Evolutionary conservation across 768 basidiomycete species (phyloP).

Genomic region (Collybia sp.): DNA sequence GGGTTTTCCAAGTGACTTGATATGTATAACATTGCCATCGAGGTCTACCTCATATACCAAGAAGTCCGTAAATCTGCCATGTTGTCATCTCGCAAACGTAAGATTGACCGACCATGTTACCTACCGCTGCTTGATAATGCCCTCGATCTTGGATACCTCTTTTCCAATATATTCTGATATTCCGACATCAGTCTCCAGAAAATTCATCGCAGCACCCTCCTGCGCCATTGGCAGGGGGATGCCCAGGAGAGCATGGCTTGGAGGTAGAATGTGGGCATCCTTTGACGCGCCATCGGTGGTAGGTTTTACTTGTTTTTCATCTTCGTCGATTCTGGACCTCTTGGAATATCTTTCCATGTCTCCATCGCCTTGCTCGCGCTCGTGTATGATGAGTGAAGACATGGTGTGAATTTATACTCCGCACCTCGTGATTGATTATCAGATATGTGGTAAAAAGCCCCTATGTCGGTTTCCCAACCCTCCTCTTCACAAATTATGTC

Average conservation of each 20-base stretch:
- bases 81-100: too few relatives aligned
- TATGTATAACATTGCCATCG: conserved; percentile 72
- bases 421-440: conserved; percentile 1
- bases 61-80: conserved; percentile 89
- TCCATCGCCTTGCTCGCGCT: conserved; percentile 48
- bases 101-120: conserved; percentile 14
- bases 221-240: conserved; percentile 45
- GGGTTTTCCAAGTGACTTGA: conserved; percentile 77
- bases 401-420: conserved; percentile 16
- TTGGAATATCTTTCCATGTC: conserved; percentile 40
- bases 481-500: too few relatives aligned
- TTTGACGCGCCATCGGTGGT: conserved; percentile 8
- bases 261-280: conserved; percentile 50
- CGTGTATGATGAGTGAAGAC: conserved; percentile 34
- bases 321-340: conserved; percentile 33
- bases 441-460: conserved; percentile 5
- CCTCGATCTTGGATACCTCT: conserved; percentile 69
- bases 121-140: conserved; percentile 96
- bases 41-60: conserved; percentile 88
- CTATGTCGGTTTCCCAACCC: too few relatives aligned
- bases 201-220: conserved; percentile 49
- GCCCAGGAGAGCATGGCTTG: conserved; percentile 69
- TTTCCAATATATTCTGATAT: conserved; percentile 82
- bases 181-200: conserved; percentile 80
- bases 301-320: conserved; percentile 6